Evolutionary conservation across 441 rosid species (phyloP), one percentile per base, ranked within the genome.

Genomic region (Macaranga tanarius): DNA sequence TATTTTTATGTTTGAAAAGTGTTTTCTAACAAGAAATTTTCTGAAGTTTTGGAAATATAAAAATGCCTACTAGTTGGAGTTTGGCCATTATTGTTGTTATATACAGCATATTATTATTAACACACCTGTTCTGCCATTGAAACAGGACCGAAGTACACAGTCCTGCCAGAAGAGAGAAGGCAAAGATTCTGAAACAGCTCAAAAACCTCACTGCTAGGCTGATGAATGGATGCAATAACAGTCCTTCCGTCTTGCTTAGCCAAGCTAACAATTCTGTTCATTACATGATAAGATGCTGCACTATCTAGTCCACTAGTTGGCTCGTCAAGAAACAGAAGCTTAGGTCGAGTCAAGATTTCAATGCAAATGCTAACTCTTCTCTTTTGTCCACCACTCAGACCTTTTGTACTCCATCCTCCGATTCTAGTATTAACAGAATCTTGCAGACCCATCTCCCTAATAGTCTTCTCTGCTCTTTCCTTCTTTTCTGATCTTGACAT

Each of bases 271-370:
- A 88, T 85, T 6, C 83, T 69, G 22, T 45, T 85, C 84, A 82
- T 86, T 48, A 86, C 87, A 71, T 86, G 78, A 70, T 63, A 84
- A 4, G 90, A 84, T 0, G 92, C 86, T 0, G 92, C 90, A 15
- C 92, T 84, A 38, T 88, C 92, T 0, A 88, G 84, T 13, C 92
- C 92, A 16, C 90, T 86, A 0, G 92, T 88, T 7, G 87, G 90
- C 71, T 86, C 89, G 23, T 86, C 89, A 0, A 86, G 86, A 76
- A 85, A 86, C 23, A 88, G 67, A 48, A 88, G 86, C 73, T 80
- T 81, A 0, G 88, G 88, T 0, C 86, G 58, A 0, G 76, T 86
- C n/a, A 86, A 67, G 54, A 86, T 81, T 76, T 88, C 90, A 3
- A 84, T 85, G 59, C 90, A 88, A 58, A 88, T 86, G 73, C 87